Evolutionary conservation across 108 stramenopile genomes (phyloP).

Genomic region (Ochromonas danica): DNA sequence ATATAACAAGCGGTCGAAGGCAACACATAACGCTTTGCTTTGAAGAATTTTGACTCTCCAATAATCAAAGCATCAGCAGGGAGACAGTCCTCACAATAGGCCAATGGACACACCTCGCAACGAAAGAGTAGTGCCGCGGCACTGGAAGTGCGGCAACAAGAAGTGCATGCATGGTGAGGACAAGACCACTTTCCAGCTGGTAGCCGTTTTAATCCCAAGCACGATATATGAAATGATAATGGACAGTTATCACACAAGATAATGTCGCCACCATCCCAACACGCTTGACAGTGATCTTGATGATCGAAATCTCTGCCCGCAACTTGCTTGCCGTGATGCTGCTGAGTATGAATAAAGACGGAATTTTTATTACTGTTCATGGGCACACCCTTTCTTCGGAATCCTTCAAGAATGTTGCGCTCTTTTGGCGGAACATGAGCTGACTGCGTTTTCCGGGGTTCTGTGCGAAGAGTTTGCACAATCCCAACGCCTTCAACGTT

Average conservation of each 20-base stretch:
- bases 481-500: constrained; percentile 26
- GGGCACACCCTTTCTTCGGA: no score
- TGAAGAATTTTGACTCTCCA: not conserved
- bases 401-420: no score
- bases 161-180: constrained; percentile 32
- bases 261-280: constrained; percentile 72
- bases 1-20: constrained; percentile 25
- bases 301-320: constrained; percentile 47
- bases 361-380: no score
- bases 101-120: constrained; percentile 11
- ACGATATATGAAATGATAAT: not conserved
- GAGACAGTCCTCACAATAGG: constrained; percentile 35
- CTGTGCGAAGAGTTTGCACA: not conserved
- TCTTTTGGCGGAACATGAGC: no score
- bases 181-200: constrained; percentile 24
- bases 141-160: not conserved
- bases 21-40: not conserved
- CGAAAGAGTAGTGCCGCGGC: constrained; percentile 10
- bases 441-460: no score
- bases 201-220: constrained; percentile 27
- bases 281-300: constrained; percentile 64
- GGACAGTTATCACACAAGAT: constrained; percentile 61
- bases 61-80: constrained; percentile 2
- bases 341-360: no score
- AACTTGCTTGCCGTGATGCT: constrained; percentile 13